Base-by-base conservation (phyloP, 2,329 filamentous ascomycete genomes). In the Fusarium xylarioides region DNA sequence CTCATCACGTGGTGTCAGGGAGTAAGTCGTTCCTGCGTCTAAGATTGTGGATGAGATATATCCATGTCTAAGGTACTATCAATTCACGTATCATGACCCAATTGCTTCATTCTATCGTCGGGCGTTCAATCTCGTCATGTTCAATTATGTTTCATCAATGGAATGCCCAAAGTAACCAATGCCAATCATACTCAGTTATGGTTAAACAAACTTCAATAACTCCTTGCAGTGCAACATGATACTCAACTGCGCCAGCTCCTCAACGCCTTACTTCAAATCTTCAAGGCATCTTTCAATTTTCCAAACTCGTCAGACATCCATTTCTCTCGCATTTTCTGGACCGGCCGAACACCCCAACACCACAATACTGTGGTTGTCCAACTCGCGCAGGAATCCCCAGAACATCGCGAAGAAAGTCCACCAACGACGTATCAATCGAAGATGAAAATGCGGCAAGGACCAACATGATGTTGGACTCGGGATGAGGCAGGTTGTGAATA, bases 371-470 rank as follows among this genome's bases (percentile, higher is more conserved):
- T 40, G 73, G 54, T 44, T 77, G 56, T 35, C 76, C 76, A 53
- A 76, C 69, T 15, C 66, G 63, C 9, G 76, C 74, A 21, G 77
- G 76, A 64, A 79, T 75, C 11, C 74, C 74, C 19, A 79, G 53
- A 57, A 81, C 79, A 34, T 74, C 68, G 42, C 76, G 74, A 68
- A 91, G 77, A 78, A 86, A 91, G 65, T 88, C 86, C 43, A 83
- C 81, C 78, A 91, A 86, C 6, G 86, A 86, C 11, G 80, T 85
- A 70, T 90, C 87, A 23, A 91, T 86, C 60, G 89, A 91, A 38
- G 85, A 85, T 35, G 89, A 91, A 71, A 91, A 89, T 30, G 88
- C 86, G 5, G 89, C 86, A 77, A 88, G 90, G 68, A 89, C 85
- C 7, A 87, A 83, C 85, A 90, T 87, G 49, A 84, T 85, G 63